These are phyloP conservation scores for Chlamydomonas schloesseri DNA, from an alignment of 139 green algal genomes.

Conservation along the genomic window DNA sequence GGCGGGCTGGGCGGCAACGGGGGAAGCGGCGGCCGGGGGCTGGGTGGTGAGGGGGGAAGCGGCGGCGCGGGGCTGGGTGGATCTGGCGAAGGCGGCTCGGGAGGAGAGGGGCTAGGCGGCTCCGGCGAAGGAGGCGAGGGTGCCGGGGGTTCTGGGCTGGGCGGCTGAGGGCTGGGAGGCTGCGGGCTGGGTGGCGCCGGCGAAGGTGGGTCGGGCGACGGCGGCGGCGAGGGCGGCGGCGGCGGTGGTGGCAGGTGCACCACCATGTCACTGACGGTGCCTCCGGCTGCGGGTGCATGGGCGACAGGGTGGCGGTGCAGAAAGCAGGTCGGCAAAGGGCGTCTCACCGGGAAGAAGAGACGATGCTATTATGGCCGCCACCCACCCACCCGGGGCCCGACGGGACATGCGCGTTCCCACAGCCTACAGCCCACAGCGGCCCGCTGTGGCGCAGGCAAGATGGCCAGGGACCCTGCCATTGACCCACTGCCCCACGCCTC, in stretches of 20 bases:
- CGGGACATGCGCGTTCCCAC: too few species aligned
- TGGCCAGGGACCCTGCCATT: too few species aligned
- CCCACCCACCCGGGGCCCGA: too few species aligned
- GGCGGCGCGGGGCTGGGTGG: not conserved
- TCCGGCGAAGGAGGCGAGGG: not conserved
- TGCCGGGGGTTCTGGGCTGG: not conserved
- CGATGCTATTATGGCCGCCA: too few species aligned
- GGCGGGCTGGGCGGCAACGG: not conserved
- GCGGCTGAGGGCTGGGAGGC: not conserved
- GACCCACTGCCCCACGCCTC: too few species aligned
- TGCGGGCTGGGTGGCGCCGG: not conserved
- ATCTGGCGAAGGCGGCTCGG: not conserved
- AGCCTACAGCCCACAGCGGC: too few species aligned
- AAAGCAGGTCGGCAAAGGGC: too few species aligned
- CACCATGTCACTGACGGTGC: not conserved
- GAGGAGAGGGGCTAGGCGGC: not conserved
- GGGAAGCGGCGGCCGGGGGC: not conserved
- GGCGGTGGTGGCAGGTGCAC: not conserved
- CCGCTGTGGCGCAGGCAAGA: too few species aligned
- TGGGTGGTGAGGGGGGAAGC: not conserved
- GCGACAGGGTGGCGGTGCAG: too few species aligned
- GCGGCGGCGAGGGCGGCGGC: not conserved
- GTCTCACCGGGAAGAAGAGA: too few species aligned
- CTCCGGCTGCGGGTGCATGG: not conserved
- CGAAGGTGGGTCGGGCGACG: not conserved